Conservation (phyloP, 331 rosid species). For the Quercus lobata region DNA sequence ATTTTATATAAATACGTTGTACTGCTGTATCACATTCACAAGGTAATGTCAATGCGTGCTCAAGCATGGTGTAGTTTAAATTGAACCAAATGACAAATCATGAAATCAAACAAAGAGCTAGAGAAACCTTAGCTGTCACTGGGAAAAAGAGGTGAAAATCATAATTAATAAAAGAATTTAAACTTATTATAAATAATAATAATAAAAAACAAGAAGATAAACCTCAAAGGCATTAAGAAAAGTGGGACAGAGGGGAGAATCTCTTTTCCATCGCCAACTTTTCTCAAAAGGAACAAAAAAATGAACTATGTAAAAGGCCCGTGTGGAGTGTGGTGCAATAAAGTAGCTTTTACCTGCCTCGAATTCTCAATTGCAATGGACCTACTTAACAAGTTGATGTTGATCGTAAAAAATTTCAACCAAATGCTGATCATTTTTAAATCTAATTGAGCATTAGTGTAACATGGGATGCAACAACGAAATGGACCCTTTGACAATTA, state of each 20-base stretch:
- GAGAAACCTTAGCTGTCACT: constrained; percentile 12
- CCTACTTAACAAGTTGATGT: constrained; percentile 10
- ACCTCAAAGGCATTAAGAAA: background rate
- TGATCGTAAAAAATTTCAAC: background rate
- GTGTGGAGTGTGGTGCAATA: background rate
- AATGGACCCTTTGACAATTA: too few species aligned
- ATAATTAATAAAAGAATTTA: constrained; percentile 12
- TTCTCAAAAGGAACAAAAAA: constrained; percentile 20
- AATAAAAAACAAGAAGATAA: background rate
- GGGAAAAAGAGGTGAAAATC: constrained; percentile 5
- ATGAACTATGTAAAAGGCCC: background rate
- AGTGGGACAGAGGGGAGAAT: constrained; percentile 25
- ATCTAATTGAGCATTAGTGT: too few species aligned
- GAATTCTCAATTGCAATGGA: constrained; percentile 19
- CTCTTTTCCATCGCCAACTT: constrained; percentile 13
- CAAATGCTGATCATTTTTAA: too few species aligned
- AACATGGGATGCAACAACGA: too few species aligned
- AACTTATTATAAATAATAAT: background rate
- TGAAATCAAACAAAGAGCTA: background rate
- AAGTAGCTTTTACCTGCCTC: constrained; percentile 27
- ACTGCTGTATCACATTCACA: background rate
- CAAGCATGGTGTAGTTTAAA: background rate
- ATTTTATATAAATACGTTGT: too few species aligned
- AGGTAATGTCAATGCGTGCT: background rate
- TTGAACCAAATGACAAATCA: background rate